Evolutionary conservation across 495 filamentous ascomycete genomes (phyloP).

Genomic region (Lasiosphaeria miniovina): DNA sequence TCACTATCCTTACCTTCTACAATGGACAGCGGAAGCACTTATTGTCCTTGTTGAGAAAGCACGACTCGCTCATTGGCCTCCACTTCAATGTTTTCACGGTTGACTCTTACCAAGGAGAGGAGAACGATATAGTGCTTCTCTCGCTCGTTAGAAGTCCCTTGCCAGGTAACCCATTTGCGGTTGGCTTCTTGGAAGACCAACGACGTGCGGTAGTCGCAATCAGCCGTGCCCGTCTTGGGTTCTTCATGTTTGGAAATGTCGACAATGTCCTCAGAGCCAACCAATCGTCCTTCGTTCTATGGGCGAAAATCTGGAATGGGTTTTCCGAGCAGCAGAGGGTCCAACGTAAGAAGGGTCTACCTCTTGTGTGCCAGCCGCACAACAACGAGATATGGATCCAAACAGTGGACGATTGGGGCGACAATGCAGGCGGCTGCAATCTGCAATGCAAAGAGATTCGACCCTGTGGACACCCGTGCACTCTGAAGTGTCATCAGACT

Average conservation of each 20-base stretch:
- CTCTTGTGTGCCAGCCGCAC: slow-evolving; percentile 42
- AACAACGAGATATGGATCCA: slow-evolving; percentile 31
- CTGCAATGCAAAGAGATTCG: slow-evolving; percentile 44
- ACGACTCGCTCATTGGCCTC: slow-evolving; percentile 45
- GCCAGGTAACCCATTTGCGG: slow-evolving; percentile 27
- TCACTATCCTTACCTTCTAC: slow-evolving; percentile 91
- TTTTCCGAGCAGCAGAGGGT: slow-evolving; percentile 30
- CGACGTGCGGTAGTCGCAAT: slow-evolving; percentile 87
- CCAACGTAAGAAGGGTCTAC: slow-evolving; percentile 26
- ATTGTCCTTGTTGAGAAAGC: slow-evolving; percentile 47
- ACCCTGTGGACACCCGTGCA: slow-evolving; percentile 43
- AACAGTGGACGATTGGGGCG: slow-evolving; percentile 52
- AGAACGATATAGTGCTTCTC: slow-evolving; percentile 82
- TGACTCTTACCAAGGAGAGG: slow-evolving; percentile 92
- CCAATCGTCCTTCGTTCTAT: slow-evolving; percentile 37
- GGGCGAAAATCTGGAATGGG: slow-evolving; percentile 32
- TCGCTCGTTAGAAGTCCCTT: slow-evolving; percentile 72
- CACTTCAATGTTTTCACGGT: slow-evolving; percentile 75
- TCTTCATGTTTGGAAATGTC: slow-evolving; percentile 86
- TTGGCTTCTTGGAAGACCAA: slow-evolving; percentile 70
- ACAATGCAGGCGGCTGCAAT: slow-evolving; percentile 59
- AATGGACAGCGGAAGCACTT: slow-evolving; percentile 76
- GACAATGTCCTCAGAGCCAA: slow-evolving; percentile 44
- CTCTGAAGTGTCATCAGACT: slow-evolving; percentile 47
- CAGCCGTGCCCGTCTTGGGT: slow-evolving; percentile 77